Conservation (phyloP, 805 yeast genomes). For the Starmerella floris region DNA sequence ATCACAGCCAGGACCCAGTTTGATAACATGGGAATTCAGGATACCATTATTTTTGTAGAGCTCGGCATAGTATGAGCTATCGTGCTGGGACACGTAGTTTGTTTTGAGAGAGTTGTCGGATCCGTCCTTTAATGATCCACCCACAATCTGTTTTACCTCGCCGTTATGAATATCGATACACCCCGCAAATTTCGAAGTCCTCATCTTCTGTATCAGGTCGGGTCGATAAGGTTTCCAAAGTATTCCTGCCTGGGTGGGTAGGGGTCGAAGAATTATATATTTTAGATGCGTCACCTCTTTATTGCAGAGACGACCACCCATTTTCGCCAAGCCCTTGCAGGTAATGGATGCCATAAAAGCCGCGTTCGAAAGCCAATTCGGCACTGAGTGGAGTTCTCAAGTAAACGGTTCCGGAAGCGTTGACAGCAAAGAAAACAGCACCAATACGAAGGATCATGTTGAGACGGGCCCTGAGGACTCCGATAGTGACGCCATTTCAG, state of each 20-base stretch:
- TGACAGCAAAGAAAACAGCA: background rate
- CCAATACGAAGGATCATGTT: background rate
- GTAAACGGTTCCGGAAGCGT: constrained; percentile 7
- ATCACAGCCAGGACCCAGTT: constrained; percentile 75
- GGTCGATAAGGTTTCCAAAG: background rate
- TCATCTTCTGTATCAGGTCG: background rate
- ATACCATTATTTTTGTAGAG: constrained; percentile 50
- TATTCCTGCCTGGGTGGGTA: background rate
- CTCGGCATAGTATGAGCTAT: constrained; percentile 61
- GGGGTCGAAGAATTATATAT: background rate
- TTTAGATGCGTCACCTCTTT: background rate
- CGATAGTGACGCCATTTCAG: background rate
- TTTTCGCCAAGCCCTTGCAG: background rate
- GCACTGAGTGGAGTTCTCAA: constrained; percentile 24
- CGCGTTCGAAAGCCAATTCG: constrained; percentile 29
- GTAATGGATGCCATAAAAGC: constrained; percentile 21
- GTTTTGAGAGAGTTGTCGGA: constrained; percentile 36
- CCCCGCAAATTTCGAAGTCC: constrained; percentile 48
- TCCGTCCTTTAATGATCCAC: constrained; percentile 57
- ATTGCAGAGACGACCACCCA: too few species aligned
- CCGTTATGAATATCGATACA: constrained; percentile 95
- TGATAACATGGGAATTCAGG: constrained; percentile 80
- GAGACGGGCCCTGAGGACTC: background rate
- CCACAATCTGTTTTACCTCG: constrained; percentile 92
- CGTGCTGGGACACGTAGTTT: constrained; percentile 64